Evolutionary conservation across 2,329 filamentous ascomycete species (phyloP).

Genomic region (Colletotrichum chlorophyti): DNA sequence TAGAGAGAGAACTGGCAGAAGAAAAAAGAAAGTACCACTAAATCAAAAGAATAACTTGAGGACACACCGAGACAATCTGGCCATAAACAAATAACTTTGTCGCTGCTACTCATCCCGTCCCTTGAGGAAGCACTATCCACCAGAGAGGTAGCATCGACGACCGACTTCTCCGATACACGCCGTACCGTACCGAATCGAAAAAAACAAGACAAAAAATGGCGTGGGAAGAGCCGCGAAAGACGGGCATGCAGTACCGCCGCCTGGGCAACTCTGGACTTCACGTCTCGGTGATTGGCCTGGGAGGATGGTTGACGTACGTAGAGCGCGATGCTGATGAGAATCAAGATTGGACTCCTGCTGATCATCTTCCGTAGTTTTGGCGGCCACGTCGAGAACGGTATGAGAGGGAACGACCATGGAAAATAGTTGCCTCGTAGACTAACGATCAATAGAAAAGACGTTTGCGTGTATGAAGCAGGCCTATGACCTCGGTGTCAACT

Average conservation of each 20-base stretch:
- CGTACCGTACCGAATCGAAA: not conserved
- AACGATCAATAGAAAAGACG: constrained; percentile 53
- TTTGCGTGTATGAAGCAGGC: constrained; percentile 69
- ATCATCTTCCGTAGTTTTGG: constrained; percentile 32
- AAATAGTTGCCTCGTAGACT: not conserved
- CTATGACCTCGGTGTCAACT: constrained; percentile 67
- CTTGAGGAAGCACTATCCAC: not conserved
- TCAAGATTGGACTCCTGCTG: constrained; percentile 9
- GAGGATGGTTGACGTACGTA: constrained; percentile 63
- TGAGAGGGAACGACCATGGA: not conserved
- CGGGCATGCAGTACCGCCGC: constrained; percentile 51
- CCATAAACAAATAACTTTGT: too few relatives aligned
- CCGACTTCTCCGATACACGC: too few relatives aligned
- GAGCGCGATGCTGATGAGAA: not conserved
- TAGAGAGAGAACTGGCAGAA: not conserved
- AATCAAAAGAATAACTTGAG: too few relatives aligned
- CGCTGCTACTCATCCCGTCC: too few relatives aligned
- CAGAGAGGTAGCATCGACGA: too few relatives aligned
- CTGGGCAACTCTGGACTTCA: constrained; percentile 64
- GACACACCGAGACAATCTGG: too few relatives aligned
- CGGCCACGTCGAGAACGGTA: constrained; percentile 39
- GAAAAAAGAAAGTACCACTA: not conserved
- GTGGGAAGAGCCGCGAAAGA: constrained; percentile 50
- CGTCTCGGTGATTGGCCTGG: constrained; percentile 71
- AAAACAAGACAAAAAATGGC: constrained; percentile 39